Evolutionary conservation across 306 rosid genomes (phyloP), one percentile per base, ranked within the genome.

Genomic region (Pyrus betulifolia): DNA sequence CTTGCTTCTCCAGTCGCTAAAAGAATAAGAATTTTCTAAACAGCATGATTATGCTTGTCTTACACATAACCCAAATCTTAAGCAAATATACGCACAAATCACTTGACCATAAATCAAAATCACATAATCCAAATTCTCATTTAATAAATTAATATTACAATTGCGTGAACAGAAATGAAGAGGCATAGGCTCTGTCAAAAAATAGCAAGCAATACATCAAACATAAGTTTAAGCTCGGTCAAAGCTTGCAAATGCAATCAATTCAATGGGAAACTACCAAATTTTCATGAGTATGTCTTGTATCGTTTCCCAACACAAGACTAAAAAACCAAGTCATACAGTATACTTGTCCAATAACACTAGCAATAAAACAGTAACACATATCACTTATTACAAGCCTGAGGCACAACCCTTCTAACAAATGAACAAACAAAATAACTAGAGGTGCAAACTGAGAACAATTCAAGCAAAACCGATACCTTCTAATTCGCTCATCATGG

Each of bases 401-500:
- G 15, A 45, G 3, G 49, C 58, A 45, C 18, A 45, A 44, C 27
- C 8, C 22, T 23, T 38, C 28, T 5, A 40, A 9, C 27, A 80
- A 69, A 46, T 23, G 65, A 78, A 38, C 28, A 67, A 69, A 64
- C 51, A 27, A 11, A 45, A 25, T 30, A n/a, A 74, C 28, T 46
- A 40, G 44, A 67, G 19, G 28, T 27, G 69, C 69, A 70, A 49
- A 77, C 25, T 15, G 12, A 60, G 44, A 68, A 33, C 22, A 30
- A 46, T 58, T 14, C 10, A 42, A 61, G 42, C 33, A 61, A 79
- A 71, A 54, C 40, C 21, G 54, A 40, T 82, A 95, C 98, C 98
- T 92, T 92, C 89, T 89, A 33, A 95, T 87, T 67, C 98, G 88
- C 55, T 74, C 84, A 77, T 95, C 99, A 84, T 92, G 88, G 83